A percentile compares a stretch with the other conserved stretches of the same genome.
phyloP scores from a whole-genome alignment of 306 rosid species.

The Trifolium dubium region DNA sequence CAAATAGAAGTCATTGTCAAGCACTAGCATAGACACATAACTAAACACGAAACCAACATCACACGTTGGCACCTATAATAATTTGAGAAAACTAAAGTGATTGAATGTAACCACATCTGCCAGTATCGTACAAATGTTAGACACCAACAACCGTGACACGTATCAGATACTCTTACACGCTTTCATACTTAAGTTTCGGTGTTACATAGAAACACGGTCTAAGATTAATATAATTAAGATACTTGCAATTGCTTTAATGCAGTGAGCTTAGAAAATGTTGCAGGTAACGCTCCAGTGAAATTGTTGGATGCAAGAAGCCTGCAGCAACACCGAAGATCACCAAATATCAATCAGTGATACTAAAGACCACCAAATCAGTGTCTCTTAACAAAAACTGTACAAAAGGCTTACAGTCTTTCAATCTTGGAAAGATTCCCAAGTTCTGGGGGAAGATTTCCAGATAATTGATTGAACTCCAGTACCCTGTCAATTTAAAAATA shows the following conservation, averaged over 20 bases:
- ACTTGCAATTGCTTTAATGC: conserved; percentile 56
- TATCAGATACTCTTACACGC: not conserved
- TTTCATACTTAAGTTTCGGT: not conserved
- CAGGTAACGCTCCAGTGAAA: conserved; percentile 46
- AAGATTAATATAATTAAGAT: not conserved
- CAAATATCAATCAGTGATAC: not conserved
- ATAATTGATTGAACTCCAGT: conserved; percentile 61
- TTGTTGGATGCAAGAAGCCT: conserved; percentile 57
- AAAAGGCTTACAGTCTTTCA: conserved; percentile 60
- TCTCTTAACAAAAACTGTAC: not conserved
- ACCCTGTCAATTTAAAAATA: conserved; percentile 46
- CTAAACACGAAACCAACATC: not conserved
- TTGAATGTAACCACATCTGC: not conserved
- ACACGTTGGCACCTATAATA: not conserved
- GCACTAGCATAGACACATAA: not conserved
- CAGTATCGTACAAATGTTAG: not conserved
- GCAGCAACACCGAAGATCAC: conserved; percentile 2
- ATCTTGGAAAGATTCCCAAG: conserved; percentile 61
- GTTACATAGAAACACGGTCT: not conserved
- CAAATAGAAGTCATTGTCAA: not conserved
- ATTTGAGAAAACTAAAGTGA: not conserved
- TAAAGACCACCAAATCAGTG: conserved; percentile 6
- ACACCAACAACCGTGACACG: not conserved
- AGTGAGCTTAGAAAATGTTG: conserved; percentile 41
- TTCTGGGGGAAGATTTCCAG: conserved; percentile 62